phyloP scores from a whole-genome alignment of 2,329 filamentous ascomycete genomes.

The Alternaria ventricosa region DNA sequence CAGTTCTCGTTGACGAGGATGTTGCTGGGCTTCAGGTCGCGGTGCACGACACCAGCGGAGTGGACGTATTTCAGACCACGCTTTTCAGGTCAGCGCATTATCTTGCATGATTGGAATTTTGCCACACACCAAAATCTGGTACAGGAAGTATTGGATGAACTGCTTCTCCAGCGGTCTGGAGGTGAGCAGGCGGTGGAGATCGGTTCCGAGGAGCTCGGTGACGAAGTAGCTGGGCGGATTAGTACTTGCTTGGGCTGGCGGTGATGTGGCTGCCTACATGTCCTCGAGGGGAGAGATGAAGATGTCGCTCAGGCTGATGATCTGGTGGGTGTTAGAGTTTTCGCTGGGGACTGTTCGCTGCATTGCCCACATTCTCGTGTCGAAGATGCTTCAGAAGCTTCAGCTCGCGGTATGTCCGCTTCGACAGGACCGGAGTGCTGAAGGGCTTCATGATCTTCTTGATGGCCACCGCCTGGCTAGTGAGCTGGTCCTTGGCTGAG shows the following conservation, averaged over 20 bases:
- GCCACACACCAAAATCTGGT: conserved; percentile 88
- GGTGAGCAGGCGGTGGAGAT: conserved; percentile 92
- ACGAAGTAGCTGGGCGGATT: conserved; percentile 80
- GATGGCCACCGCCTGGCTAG: conserved; percentile 93
- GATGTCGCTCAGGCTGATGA: conserved; percentile 98
- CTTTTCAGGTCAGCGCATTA: conserved; percentile 56
- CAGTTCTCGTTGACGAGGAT: conserved; percentile 99
- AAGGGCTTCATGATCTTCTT: conserved; percentile 99
- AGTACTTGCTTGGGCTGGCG: conserved; percentile 13
- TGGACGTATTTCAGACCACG: conserved; percentile 98
- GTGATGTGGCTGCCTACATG: conserved; percentile 69
- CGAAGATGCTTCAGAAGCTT: conserved; percentile 96
- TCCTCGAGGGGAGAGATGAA: conserved; percentile 99
- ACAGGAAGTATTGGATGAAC: conserved; percentile 99
- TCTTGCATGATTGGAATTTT: conserved; percentile 63
- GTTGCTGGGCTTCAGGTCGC: conserved; percentile 97
- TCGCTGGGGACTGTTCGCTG: background rate
- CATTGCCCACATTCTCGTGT: conserved; percentile 83
- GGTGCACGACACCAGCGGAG: conserved; percentile 96
- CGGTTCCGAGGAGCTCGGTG: conserved; percentile 94
- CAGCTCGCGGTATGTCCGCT: conserved; percentile 95
- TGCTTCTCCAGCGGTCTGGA: conserved; percentile 97
- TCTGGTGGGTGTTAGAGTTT: conserved; percentile 54
- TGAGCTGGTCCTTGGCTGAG: conserved; percentile 97
- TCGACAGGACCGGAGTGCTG: conserved; percentile 97